Evolutionary conservation across 1,284 basidiomycete genomes (phyloP), one percentile per base, ranked within the genome.

Genomic region (Cryptococcus sp.): DNA sequence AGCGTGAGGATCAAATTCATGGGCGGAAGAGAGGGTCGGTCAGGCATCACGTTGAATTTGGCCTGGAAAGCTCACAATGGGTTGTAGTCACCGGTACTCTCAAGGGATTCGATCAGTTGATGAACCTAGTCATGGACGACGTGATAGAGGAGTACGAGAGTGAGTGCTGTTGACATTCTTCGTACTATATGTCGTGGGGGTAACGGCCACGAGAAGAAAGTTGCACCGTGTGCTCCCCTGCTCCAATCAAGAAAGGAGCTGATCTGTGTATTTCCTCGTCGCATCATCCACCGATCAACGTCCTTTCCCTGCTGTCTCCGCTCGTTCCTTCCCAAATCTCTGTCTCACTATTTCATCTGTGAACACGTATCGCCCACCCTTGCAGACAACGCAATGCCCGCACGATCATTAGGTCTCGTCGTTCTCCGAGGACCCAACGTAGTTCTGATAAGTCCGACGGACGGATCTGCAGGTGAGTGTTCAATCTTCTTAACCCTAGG

Each of bases 91-190:
- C 87, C 17, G 95, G 95, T 11, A 83, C 89, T 15, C 81, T 99
- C 64, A 99, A 99, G 79, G 95, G 95, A 15, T 98, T 88, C 73
- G 96, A 99, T 79, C 94, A 98, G 72, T 83, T 99, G 46, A 85
- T 99, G 69, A 99, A 99, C 78, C 86, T 99, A 56, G 95, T 80
- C 40, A 72, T 80, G 71, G 79, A 80, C 58, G 79, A 80, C 51
- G 79, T 80, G 0, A 70, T 76, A n/a, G 79, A 80, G 65, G 75
- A 76, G 54, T 77, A 73, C 47, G 71, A 77, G 62, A 73, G 79
- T 80, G 73, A 67, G 79, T 70, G 30, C 30, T 35, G 7, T 10
- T 35, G 5, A 35, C 13, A 8, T 35, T 35, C 8, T 25, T 25
- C 25, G 3, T 6, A 25, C 25, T 25, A 35, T 10, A 13, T 35